Evolutionary conservation across 2,329 filamentous ascomycete genomes (phyloP).

Genomic region (Eurotiales sp.): DNA sequence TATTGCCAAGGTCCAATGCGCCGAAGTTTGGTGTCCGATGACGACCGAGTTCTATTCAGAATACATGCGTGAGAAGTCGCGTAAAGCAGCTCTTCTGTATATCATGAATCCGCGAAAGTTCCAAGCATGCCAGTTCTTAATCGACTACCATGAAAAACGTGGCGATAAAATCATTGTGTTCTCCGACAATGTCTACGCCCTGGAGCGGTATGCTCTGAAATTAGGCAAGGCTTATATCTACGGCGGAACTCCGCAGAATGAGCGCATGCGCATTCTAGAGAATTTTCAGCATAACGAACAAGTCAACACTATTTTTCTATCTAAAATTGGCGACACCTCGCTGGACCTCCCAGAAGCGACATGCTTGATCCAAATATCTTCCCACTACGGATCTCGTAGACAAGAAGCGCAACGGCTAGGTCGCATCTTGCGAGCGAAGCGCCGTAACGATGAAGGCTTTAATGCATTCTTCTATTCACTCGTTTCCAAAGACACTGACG

Average conservation of each 20-base stretch:
- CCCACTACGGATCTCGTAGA: slow-evolving; percentile 92
- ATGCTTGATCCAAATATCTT: slow-evolving; percentile 94
- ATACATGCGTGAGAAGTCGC: slow-evolving; percentile 70
- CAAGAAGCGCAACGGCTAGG: slow-evolving; percentile 94
- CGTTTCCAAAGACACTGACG: slow-evolving; percentile 93
- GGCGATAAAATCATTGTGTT: slow-evolving; percentile 99
- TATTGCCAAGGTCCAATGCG: slow-evolving; percentile 95
- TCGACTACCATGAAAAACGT: slow-evolving; percentile 90
- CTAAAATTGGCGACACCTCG: slow-evolving; percentile 98
- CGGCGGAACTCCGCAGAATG: slow-evolving; percentile 78
- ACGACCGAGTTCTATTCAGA: slow-evolving; percentile 96
- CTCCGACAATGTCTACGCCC: slow-evolving; percentile 92
- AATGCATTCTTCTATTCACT: slow-evolving; percentile 99
- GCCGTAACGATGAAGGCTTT: slow-evolving; percentile 95
- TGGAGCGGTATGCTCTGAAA: slow-evolving; percentile 79
- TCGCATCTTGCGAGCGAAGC: slow-evolving; percentile 88
- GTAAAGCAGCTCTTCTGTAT: slow-evolving; percentile 69
- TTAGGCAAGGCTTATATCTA: slow-evolving; percentile 87
- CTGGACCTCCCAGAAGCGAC: slow-evolving; percentile 94
- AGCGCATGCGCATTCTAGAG: slow-evolving; percentile 81
- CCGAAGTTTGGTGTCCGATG: slow-evolving; percentile 99
- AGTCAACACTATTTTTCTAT: slow-evolving; percentile 90
- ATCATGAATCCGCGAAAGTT: slow-evolving; percentile 99
- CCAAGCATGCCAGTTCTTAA: slow-evolving; percentile 95
- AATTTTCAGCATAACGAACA: slow-evolving; percentile 92